Evolutionary conservation across 805 yeast species (phyloP).

Genomic region (Saccharomycopsis fermentans): DNA sequence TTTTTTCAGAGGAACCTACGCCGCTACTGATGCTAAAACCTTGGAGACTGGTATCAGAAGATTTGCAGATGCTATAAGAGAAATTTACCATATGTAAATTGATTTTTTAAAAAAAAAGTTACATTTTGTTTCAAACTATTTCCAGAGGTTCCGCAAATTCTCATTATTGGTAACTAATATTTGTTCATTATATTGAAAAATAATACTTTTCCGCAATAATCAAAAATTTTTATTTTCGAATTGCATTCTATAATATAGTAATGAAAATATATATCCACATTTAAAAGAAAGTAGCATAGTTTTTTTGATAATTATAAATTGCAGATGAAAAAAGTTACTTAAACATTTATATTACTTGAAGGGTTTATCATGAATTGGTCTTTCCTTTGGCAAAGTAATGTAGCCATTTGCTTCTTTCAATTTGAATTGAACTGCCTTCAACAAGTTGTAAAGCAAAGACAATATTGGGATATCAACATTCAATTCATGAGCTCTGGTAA

Average conservation of each 20-base stretch:
- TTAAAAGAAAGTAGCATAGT: not conserved
- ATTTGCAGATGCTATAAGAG: conserved; percentile 31
- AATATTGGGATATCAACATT: conserved; percentile 50
- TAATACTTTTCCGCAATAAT: too few species aligned
- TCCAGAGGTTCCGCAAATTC: too few species aligned
- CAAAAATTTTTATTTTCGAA: too few species aligned
- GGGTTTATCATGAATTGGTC: conserved; percentile 6
- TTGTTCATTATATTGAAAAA: too few species aligned
- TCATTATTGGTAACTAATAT: too few species aligned
- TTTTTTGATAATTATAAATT: too few species aligned
- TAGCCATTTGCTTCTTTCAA: conserved; percentile 49
- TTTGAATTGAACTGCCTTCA: conserved; percentile 51
- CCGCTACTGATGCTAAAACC: conserved; percentile 37
- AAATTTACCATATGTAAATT: conserved; percentile 1
- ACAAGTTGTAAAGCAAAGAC: conserved; percentile 43
- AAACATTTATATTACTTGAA: not conserved
- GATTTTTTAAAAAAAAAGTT: too few species aligned
- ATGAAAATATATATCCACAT: too few species aligned
- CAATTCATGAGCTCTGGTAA: conserved; percentile 37
- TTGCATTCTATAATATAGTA: too few species aligned
- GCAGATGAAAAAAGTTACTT: too few species aligned
- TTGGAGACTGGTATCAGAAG: conserved; percentile 32
- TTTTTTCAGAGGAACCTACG: conserved; percentile 40
- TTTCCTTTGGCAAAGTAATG: conserved; percentile 13
- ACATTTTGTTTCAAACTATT: too few species aligned